Evolutionary conservation across 116 monocot genomes (phyloP).

Genomic region (Zostera marina): DNA sequence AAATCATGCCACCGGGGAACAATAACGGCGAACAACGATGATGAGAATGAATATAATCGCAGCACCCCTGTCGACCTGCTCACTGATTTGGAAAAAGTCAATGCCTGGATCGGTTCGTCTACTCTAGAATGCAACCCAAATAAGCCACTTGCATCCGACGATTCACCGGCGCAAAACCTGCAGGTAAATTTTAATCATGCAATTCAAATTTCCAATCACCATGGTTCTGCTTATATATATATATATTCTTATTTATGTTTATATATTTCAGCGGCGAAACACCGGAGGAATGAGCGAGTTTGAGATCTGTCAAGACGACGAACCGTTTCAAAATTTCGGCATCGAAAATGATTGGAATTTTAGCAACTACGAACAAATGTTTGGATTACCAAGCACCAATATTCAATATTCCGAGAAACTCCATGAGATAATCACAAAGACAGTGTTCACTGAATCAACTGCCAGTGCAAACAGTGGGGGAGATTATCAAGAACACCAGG

Average conservation of each 20-base stretch:
- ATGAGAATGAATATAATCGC: conserved; percentile 34
- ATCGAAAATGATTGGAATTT: conserved; percentile 52
- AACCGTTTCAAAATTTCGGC: conserved; percentile 36
- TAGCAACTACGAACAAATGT: conserved; percentile 63
- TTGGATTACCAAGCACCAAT: conserved; percentile 44
- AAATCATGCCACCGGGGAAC: conserved; percentile 40
- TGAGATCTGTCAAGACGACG: conserved; percentile 29
- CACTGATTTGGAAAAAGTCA: conserved; percentile 20
- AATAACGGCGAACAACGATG: conserved; percentile 72
- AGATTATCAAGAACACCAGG: conserved; percentile 52
- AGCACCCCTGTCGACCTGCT: conserved; percentile 7
- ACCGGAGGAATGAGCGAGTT: conserved; percentile 15
- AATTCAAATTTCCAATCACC: not conserved
- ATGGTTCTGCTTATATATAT: not conserved
- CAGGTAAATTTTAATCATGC: conserved; percentile 7
- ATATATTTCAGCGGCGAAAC: conserved; percentile 15
- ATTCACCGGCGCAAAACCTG: conserved; percentile 22
- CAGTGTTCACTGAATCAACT: conserved; percentile 23
- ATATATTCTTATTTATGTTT: not conserved
- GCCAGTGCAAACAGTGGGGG: conserved; percentile 38
- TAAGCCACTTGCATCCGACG: conserved; percentile 28
- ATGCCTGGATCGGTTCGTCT: conserved; percentile 37
- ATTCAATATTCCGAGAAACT: conserved; percentile 17
- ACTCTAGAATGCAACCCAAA: too few species aligned
- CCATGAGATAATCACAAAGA: conserved; percentile 43